A percentile compares a stretch with the other conserved stretches of the same genome.
phyloP scores from a whole-genome alignment of 2,329 filamentous ascomycete species.

The Macrophomina phaseolina region DNA sequence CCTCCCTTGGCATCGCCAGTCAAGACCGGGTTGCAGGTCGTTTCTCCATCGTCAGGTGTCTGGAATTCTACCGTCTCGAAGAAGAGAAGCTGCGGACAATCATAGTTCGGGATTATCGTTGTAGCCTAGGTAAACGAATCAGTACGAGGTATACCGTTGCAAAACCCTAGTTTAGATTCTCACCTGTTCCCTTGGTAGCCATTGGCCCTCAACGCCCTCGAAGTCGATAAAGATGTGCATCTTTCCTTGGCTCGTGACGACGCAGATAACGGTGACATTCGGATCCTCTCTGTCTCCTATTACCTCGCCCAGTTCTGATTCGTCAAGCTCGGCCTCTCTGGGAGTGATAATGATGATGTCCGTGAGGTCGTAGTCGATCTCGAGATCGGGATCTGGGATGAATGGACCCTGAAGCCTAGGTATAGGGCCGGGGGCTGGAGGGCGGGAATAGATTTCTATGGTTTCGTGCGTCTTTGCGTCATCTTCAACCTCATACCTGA shows the following conservation, averaged over 20 bases:
- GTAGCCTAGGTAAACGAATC: slow-evolving; percentile 8
- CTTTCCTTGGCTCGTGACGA: slow-evolving; percentile 61
- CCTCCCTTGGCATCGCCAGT: slow-evolving; percentile 61
- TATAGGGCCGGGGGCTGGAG: slow-evolving; percentile 59
- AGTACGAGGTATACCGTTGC: slow-evolving; percentile 1
- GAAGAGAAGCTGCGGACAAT: slow-evolving; percentile 36
- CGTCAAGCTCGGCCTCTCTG: slow-evolving; percentile 32
- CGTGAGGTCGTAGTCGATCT: slow-evolving; percentile 62
- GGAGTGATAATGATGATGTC: slow-evolving; percentile 64
- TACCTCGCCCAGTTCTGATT: slow-evolving; percentile 57
- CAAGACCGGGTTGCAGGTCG: slow-evolving; percentile 58
- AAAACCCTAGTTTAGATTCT: neutral
- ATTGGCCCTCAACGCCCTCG: slow-evolving; percentile 66
- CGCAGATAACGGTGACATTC: slow-evolving; percentile 63
- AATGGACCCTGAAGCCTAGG: slow-evolving; percentile 69
- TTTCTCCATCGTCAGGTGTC: slow-evolving; percentile 31
- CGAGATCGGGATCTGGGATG: slow-evolving; percentile 56
- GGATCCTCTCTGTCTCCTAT: slow-evolving; percentile 54
- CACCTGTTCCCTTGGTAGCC: slow-evolving; percentile 58
- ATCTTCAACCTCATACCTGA: slow-evolving; percentile 53
- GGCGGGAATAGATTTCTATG: slow-evolving; percentile 62
- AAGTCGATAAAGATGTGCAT: slow-evolving; percentile 66
- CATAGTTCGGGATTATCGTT: slow-evolving; percentile 33
- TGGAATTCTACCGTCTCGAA: slow-evolving; percentile 50
- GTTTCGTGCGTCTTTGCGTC: slow-evolving; percentile 55